A percentile compares a stretch with the other conserved stretches of the same genome.
Conservation (phyloP, 2,329 filamentous ascomycete species). For the Claviceps fusiformis region DNA sequence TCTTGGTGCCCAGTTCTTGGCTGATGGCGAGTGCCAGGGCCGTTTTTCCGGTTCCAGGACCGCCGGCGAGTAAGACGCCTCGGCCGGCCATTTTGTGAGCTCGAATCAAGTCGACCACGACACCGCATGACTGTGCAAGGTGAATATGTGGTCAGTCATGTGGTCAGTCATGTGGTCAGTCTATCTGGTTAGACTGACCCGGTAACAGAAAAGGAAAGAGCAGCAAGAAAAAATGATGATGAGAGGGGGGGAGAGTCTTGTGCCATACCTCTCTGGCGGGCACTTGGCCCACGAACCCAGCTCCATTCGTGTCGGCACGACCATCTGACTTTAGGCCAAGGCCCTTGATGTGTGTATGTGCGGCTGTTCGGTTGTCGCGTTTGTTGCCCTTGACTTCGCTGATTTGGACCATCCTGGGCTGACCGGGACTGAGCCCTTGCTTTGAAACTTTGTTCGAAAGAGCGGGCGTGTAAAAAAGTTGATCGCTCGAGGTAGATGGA, state of each 20-base stretch:
- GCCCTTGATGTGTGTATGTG: conserved; percentile 96
- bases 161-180: too few relatives aligned
- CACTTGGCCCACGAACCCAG: conserved; percentile 82
- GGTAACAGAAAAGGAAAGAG: neutral
- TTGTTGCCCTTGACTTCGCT: conserved; percentile 90
- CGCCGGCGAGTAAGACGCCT: conserved; percentile 83
- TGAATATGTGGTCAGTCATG: neutral
- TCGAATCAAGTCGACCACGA: conserved; percentile 90
- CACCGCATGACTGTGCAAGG: conserved; percentile 64
- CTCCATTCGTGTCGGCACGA: conserved; percentile 62
- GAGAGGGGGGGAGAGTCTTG: neutral
- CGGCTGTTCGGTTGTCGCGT: conserved; percentile 90
- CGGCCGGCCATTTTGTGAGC: conserved; percentile 96
- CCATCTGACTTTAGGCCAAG: conserved; percentile 79
- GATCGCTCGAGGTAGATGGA: neutral
- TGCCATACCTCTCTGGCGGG: conserved; percentile 71
- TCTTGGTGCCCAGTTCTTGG: conserved; percentile 94
- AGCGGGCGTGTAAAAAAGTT: neutral
- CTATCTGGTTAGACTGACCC: conserved; percentile 7
- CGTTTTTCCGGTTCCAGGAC: conserved; percentile 93
- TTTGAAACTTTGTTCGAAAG: neutral
- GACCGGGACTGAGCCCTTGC: conserved; percentile 11
- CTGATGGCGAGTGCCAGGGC: conserved; percentile 89
- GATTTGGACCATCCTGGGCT: conserved; percentile 63
- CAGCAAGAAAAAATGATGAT: neutral